A percentile compares a stretch with the other conserved stretches of the same genome.
Evolutionary conservation across 1,139 yeast genomes (phyloP).

Genomic region (Arxiozyma slooffiae): DNA sequence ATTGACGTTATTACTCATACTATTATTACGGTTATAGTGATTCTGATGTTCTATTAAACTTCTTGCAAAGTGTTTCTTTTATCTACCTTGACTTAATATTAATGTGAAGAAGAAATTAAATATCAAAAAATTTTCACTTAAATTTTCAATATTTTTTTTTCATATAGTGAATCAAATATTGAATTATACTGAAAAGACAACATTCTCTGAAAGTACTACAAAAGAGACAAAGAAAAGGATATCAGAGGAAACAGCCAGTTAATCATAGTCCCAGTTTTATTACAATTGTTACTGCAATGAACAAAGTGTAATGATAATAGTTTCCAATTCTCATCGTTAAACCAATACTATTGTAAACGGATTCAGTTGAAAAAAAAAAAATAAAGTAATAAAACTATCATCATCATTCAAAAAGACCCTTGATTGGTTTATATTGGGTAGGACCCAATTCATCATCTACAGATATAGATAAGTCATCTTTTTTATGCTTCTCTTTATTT

Average conservation of each 20-base stretch:
- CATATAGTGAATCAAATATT: not conserved
- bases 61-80: not conserved
- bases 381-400: not conserved
- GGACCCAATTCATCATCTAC: slow-evolving; percentile 30
- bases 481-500: slow-evolving; percentile 7
- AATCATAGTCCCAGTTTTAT: no score
- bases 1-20: not conserved
- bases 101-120: not conserved
- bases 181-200: not conserved
- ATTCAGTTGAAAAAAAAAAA: not conserved
- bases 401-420: slow-evolving; percentile 31
- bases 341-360: not conserved
- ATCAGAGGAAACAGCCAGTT: no score
- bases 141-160: not conserved
- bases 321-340: no score
- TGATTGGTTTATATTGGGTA: slow-evolving; percentile 28
- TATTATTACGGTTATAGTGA: not conserved
- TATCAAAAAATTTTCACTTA: not conserved
- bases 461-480: slow-evolving; percentile 5
- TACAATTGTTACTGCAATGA: no score
- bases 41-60: not conserved
- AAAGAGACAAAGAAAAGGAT: no score
- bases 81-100: no score
- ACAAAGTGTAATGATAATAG: no score
- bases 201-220: not conserved